Evolutionary conservation across 805 yeast genomes (phyloP).

Genomic region (Kuraishia ogatae): DNA sequence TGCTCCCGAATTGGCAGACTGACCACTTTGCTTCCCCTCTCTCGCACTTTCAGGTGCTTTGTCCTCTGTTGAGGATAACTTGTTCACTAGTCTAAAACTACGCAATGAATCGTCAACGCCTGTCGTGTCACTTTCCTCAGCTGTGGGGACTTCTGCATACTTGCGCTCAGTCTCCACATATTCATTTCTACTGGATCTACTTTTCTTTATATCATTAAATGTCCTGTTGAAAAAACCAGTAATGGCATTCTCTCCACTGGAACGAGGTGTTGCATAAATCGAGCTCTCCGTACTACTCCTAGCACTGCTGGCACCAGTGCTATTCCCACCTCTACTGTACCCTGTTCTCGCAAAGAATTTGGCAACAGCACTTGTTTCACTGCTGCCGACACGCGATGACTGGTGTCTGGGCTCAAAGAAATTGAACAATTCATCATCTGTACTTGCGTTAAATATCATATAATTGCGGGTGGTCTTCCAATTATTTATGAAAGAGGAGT

Average conservation of each 20-base stretch:
- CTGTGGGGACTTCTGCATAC: not conserved
- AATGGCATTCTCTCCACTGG: not conserved
- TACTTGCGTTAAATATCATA: conserved; percentile 40
- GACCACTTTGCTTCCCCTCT: not conserved
- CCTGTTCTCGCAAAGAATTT: not conserved
- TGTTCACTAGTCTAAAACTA: not conserved
- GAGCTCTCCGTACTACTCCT: not conserved
- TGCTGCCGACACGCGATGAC: conserved; percentile 7
- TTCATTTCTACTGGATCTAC: not conserved
- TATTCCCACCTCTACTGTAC: not conserved
- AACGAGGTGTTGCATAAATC: not conserved
- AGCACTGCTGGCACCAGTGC: not conserved
- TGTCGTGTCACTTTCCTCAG: not conserved
- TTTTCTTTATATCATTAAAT: conserved; percentile 1
- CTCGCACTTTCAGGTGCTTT: not conserved
- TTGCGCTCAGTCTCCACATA: not conserved
- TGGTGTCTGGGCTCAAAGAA: conserved; percentile 25
- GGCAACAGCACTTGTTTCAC: conserved; percentile 1
- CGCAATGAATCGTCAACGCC: not conserved
- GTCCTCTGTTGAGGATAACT: not conserved
- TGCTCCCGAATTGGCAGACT: not conserved
- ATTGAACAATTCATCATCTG: conserved; percentile 62
- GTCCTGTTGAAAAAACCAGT: conserved; percentile 1
- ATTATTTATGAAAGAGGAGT: conserved; percentile 31
- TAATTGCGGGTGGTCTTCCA: conserved; percentile 55